Evolutionary conservation across 495 filamentous ascomycete species (phyloP), one percentile per base, ranked within the genome.

Genomic region (Symbiotaphrina buchneri): DNA sequence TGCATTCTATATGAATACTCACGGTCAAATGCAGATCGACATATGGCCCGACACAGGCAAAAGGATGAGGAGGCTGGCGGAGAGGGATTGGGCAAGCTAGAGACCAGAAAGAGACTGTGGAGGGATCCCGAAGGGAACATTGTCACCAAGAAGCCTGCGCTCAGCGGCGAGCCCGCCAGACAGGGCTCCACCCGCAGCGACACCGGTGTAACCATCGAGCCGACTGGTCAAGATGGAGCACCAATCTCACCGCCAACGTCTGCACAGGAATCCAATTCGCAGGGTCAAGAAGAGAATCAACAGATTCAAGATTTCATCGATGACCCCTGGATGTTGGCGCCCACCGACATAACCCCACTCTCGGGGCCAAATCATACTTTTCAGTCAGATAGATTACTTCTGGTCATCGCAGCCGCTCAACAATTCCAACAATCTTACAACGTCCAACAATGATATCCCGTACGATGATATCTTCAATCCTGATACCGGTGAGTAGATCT

Each of bases 1-100:
- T 28, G 23, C 7, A n/a, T 32, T 33, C 27, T 33, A 10, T 32
- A 2, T 24, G 25, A 30, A 28, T 38, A 11, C 11, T 32, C 6
- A 15, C 26, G 34, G 34, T 11, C 4, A n/a, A 31, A n/a, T n/a
- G 27, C 34, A 67, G 66, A 62, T 20, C 51, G 67, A 35, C 67
- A 72, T 39, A 63, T 69, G 53, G 47, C 51, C 24, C 61, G 67
- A 5, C 67, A 72, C 41, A 52, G 51, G 21, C 60, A 68, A 44
- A 65, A 65, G 35, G 67, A 72, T 38, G 57, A 58, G 30, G 62
- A 68, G 45, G 65, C 65, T 15, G 67, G 65, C 0, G 67, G 65
- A 1, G 56, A 59, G 28, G 67, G 67, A 0, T 43, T 54, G 27
- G 67, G 67, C 0, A 46, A 64, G 18, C 39, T 72, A 31, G 61